Evolutionary conservation across 2,329 filamentous ascomycete genomes (phyloP), one percentile per base, ranked within the genome.

Genomic region (Allantophomopsis lycopodina): DNA sequence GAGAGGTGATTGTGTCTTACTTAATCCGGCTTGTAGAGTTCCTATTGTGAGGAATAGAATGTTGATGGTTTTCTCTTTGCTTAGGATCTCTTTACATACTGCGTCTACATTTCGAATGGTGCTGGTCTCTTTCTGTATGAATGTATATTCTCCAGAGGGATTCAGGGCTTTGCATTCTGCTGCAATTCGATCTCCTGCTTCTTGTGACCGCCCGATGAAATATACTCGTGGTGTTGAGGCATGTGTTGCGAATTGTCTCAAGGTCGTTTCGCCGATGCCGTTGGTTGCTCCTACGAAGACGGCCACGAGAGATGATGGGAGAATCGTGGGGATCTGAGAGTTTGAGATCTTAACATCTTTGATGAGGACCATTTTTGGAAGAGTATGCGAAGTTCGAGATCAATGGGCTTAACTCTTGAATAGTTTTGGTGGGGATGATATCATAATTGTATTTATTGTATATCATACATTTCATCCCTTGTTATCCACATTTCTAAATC

Each of bases 221-320:
- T 69, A 68, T 13, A 64, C 55, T 1, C 51, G 56, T 1, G 65
- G 64, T 11, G 54, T 47, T 5, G 41, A 41, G 21, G 60, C 55
- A 37, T 62, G 41, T 32, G 55, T 55, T 2, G 60, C 62, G 36
- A 70, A 62, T 14, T 57, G 46, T 40, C 59, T 60, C 2, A 71
- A 46, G 1, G 65, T 61, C 20, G 51, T 55, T 45, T 66, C 61
- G 35, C 67, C 68, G 23, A 72, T 64, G 32, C 68, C 68, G 18
- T 57, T 66, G 4, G 68, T 71, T 14, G 55, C 67, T 12, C 68
- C 68, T 7, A 65, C 60, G 44, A 72, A 71, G 41, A 71, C 61
- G 12, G 63, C 66, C 4, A 68, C 61, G 7, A 68, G 53, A 8
- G 59, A 55, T 2, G 54, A 37, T 4, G 60, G 61, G 2, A 66